Percentiles rank a stretch among this genome's conserved stretches.
phyloP scores from a whole-genome alignment of 345 rosid genomes.

The Carallia pectinifolia region DNA sequence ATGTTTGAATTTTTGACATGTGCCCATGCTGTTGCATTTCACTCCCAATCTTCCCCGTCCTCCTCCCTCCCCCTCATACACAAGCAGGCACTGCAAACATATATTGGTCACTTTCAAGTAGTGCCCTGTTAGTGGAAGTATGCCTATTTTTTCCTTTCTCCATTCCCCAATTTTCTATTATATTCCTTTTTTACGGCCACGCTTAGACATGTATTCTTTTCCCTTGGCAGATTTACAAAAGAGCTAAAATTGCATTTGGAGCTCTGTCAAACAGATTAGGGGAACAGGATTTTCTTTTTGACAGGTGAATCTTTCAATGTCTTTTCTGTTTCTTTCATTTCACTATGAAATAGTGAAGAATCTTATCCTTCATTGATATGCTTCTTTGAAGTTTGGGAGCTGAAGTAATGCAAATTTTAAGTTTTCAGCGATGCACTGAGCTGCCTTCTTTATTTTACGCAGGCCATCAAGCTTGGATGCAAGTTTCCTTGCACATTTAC shows the following conservation, averaged over 20 bases:
- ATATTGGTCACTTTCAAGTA: neutral
- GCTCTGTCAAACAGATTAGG: conserved; percentile 85
- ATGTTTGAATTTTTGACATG: neutral
- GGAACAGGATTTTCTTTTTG: conserved; percentile 65
- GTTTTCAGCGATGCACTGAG: neutral
- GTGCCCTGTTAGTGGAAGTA: neutral
- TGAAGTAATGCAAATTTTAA: neutral
- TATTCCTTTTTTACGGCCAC: neutral
- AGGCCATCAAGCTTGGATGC: conserved; percentile 98
- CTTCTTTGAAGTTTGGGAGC: neutral
- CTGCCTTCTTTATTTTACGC: conserved; percentile 18
- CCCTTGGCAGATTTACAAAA: conserved; percentile 63
- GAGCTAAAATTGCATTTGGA: conserved; percentile 63
- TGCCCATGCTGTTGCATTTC: neutral
- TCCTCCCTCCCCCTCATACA: neutral
- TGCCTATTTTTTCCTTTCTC: neutral
- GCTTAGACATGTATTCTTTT: neutral
- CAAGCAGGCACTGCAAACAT: neutral
- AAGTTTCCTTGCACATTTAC: conserved; percentile 58
- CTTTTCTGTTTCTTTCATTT: no score
- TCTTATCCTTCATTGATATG: no score
- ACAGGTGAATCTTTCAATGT: conserved; percentile 45
- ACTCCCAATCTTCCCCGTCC: neutral
- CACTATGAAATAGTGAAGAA: no score
- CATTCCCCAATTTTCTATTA: neutral